These are phyloP conservation scores for Colletotrichum tabaci DNA, from an alignment of 2,329 filamentous ascomycete genomes.

Conservation along the genomic window DNA sequence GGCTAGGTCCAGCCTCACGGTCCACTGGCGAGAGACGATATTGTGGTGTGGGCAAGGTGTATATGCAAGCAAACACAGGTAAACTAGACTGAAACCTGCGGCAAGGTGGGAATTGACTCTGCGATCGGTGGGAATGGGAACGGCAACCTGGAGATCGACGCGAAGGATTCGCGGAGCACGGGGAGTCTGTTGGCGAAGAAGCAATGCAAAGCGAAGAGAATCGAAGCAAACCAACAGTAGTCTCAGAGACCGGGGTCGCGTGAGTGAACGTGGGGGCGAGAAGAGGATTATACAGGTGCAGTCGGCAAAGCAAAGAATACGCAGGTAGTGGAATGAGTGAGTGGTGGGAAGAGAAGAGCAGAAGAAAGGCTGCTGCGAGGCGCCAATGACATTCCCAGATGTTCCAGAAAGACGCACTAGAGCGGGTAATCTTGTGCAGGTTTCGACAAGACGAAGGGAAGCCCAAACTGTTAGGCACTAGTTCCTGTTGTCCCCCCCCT, in stretches of 20 bases:
- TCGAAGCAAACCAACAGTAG: conserved; percentile 1
- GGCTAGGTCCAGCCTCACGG: conserved; percentile 2
- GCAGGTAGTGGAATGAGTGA: neutral
- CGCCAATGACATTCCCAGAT: conserved; percentile 23
- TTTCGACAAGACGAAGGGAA: neutral
- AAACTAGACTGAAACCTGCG: conserved; percentile 3
- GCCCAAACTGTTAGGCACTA: conserved; percentile 34
- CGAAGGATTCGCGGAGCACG: conserved; percentile 26
- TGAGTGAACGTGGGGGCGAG: conserved; percentile 28
- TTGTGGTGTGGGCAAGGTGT: neutral
- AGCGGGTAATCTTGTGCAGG: conserved; percentile 15
- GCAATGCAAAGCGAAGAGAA: neutral
- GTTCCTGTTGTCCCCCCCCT: conserved; percentile 7
- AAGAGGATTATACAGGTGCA: conserved; percentile 20
- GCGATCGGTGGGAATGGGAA: conserved; percentile 20
- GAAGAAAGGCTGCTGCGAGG: neutral
- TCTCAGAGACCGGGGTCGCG: conserved; percentile 19
- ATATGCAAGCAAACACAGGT: neutral
- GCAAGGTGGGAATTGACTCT: conserved; percentile 24
- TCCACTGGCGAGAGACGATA: conserved; percentile 5
- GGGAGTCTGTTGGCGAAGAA: conserved; percentile 11
- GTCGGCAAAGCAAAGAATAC: neutral
- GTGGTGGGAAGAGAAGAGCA: neutral
- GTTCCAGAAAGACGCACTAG: conserved; percentile 10
- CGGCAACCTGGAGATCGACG: conserved; percentile 21